These are phyloP conservation scores for Elaeagnus macrophylla DNA, from an alignment of 306 rosid species.

Conservation along the genomic window DNA sequence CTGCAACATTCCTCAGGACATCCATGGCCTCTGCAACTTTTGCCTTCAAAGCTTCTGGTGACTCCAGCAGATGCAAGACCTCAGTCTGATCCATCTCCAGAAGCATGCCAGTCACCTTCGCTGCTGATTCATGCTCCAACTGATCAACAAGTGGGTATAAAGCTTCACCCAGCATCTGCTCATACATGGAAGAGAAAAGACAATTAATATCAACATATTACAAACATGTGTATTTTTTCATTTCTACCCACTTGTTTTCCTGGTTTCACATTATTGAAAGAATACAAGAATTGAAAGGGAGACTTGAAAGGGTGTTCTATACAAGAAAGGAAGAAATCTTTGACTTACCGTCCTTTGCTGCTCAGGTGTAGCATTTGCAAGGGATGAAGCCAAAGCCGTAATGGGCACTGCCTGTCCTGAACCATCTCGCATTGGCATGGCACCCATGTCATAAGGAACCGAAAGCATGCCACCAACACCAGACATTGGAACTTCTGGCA, in stretches of 20 bases:
- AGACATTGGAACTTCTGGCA: too few species aligned
- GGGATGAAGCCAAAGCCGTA: slow-evolving; percentile 63
- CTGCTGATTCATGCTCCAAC: slow-evolving; percentile 43
- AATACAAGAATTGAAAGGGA: neutral
- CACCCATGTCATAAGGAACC: slow-evolving; percentile 48
- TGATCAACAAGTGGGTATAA: slow-evolving; percentile 74
- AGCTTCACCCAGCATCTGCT: slow-evolving; percentile 83
- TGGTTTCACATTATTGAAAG: neutral
- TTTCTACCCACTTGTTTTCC: too few species aligned
- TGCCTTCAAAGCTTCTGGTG: slow-evolving; percentile 68
- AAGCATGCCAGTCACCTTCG: slow-evolving; percentile 87
- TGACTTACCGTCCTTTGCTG: slow-evolving; percentile 57
- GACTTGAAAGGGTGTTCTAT: neutral
- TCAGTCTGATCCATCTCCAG: slow-evolving; percentile 96
- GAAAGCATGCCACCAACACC: slow-evolving; percentile 43
- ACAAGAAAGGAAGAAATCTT: neutral
- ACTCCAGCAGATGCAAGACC: slow-evolving; percentile 87
- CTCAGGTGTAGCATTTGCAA: slow-evolving; percentile 74
- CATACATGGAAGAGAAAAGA: slow-evolving; percentile 2
- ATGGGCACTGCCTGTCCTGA: slow-evolving; percentile 41
- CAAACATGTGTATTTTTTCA: neutral
- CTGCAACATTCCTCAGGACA: slow-evolving; percentile 29
- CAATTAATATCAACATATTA: slow-evolving; percentile 2
- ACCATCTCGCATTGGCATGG: slow-evolving; percentile 31
- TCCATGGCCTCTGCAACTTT: slow-evolving; percentile 86